Evolutionary conservation across 768 basidiomycete species (phyloP).

Genomic region (Kwoniella heveanensis): DNA sequence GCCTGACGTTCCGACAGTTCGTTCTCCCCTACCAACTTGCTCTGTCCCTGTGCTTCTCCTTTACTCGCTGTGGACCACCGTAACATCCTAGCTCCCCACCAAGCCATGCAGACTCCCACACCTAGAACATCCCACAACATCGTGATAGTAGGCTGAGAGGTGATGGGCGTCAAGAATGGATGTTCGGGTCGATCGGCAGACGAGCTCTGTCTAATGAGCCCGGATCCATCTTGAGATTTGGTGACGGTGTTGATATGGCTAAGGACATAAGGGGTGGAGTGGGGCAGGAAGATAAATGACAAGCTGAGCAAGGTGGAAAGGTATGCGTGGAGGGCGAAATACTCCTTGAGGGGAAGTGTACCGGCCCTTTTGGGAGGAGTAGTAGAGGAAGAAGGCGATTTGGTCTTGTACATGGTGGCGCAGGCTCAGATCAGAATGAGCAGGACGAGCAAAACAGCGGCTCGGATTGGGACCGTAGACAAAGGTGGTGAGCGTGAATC

Average conservation of each 20-base stretch:
- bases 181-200: constrained; percentile 68
- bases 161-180: constrained; percentile 69
- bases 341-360: constrained; percentile 34
- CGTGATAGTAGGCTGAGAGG: constrained; percentile 64
- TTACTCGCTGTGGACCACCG: constrained; percentile 58
- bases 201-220: constrained; percentile 23
- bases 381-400: no score
- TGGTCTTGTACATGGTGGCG: no score
- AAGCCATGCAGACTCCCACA: constrained; percentile 63
- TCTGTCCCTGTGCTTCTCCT: not conserved
- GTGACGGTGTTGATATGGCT: no score
- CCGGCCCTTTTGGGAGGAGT: not conserved
- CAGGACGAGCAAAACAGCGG: no score
- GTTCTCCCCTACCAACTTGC: constrained; percentile 15
- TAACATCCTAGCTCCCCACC: constrained; percentile 73
- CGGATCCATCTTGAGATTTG: no score
- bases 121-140: constrained; percentile 65
- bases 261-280: constrained; percentile 20
- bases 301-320: constrained; percentile 38
- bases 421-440: no score
- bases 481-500: no score
- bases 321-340: constrained; percentile 42
- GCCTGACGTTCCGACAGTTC: constrained; percentile 29
- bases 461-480: no score
- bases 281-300: constrained; percentile 43